A percentile compares a stretch with the other conserved stretches of the same genome.
Conservation (phyloP, 1,284 basidiomycete species). For the Peniophora sp. region DNA sequence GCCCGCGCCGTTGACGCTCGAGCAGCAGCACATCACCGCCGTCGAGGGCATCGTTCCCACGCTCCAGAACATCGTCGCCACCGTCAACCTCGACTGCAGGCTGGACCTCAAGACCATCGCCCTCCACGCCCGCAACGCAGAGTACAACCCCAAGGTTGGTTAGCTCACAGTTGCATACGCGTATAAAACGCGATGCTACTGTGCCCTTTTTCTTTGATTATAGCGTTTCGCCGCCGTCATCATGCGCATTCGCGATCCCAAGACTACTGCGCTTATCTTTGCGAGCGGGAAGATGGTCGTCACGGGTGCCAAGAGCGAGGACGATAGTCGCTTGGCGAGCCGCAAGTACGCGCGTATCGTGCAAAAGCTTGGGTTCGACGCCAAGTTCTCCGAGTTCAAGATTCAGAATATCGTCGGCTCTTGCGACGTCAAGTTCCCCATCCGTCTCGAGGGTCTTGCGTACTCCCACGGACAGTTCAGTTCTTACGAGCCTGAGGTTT, state of each 20-base stretch:
- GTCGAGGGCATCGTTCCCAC: constrained; percentile 94
- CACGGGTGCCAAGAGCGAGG: constrained; percentile 98
- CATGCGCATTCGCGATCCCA: constrained; percentile 99
- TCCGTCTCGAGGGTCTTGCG: constrained; percentile 94
- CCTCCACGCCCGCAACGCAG: constrained; percentile 95
- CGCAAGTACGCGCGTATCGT: constrained; percentile 99
- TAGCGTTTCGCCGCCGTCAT: constrained; percentile 99
- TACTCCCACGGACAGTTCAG: constrained; percentile 99
- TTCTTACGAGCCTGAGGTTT: constrained; percentile 93
- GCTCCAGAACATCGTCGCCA: constrained; percentile 97
- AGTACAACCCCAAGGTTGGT: constrained; percentile 99
- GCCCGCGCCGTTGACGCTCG: constrained; percentile 67
- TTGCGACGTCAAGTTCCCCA: constrained; percentile 99
- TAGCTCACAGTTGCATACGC: constrained; percentile 29
- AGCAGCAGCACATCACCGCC: constrained; percentile 87
- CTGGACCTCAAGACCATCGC: constrained; percentile 99
- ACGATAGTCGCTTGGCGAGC: constrained; percentile 93
- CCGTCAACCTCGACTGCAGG: constrained; percentile 96
- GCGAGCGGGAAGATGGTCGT: constrained; percentile 99
- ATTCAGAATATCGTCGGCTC: constrained; percentile 99
- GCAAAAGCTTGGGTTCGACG: constrained; percentile 98
- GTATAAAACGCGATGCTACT: constrained; percentile 45
- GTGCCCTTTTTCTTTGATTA: constrained; percentile 49
- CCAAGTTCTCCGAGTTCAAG: constrained; percentile 99
- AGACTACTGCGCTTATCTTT: constrained; percentile 99